Base-by-base conservation (phyloP, 345 rosid species). In the Salix udensis region DNA sequence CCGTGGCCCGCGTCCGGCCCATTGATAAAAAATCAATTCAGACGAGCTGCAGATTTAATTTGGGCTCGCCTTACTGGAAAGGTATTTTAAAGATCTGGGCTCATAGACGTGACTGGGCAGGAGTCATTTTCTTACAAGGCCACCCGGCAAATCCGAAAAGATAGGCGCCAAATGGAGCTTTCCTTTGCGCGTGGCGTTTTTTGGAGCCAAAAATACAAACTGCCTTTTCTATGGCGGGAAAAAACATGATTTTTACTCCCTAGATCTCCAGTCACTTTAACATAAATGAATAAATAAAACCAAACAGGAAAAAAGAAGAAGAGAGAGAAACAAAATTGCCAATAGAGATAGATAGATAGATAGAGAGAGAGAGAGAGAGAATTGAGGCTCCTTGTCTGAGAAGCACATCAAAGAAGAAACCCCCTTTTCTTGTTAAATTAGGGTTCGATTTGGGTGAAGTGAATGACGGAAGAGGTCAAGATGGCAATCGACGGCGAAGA, bases 401-500 rank as follows among this genome's bases (percentile, higher is more conserved):
- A 52, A 52, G 23, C 23, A 52, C 9, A 19, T 52, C 23, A 6
- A 6, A 52, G 58, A 52, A 52, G 58, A 52, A 5, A 50, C 34
- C 7, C 34, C 39, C 19, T 44, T 19, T 70, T 16, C 15, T 15
- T 74, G 40, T 31, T 13, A 31, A 4, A 24, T 75, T 67, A 37
- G 78, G 78, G 72, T 53, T 67, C 10, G 26, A 13, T 28, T 40
- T 24, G 31, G 14, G 34, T 10, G 2, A 37, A 7, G 21, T 30
- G 34, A 67, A 77, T 77, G 79, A 65, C 36, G 19, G 79, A 70
- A 0, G 12, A 44, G 34, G 9, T 7, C 26, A 21, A 0, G 71
- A 74, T 67, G 48, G 68, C 37, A 4, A 42, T 55, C 23, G 77
- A 78, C 72, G 50, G n/a, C 11, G 69, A 60, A 7, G 64, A 64